Conservation (phyloP, 2,329 filamentous ascomycete genomes). For the Hirsutella rhossiliensis region DNA sequence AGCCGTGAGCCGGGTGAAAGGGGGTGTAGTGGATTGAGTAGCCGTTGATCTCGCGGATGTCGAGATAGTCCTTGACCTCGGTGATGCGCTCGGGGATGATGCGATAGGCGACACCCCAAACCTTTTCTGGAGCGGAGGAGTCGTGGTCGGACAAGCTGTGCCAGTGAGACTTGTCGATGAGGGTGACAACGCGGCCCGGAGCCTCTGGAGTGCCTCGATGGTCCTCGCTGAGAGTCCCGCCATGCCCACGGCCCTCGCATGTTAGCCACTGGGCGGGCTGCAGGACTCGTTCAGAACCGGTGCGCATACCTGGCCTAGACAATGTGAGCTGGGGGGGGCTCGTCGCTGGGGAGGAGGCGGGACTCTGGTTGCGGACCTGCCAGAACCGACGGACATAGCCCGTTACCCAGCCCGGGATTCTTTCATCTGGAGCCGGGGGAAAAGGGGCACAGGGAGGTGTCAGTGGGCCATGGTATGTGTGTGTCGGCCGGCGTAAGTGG, state of each 20-base stretch:
- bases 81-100: constrained; percentile 60
- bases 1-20: constrained; percentile 47
- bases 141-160: constrained; percentile 60
- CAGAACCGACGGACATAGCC: constrained; percentile 94
- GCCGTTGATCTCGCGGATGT: constrained; percentile 94
- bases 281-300: neutral
- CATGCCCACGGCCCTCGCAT: too few relatives aligned
- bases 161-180: constrained; percentile 81
- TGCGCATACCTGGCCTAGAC: constrained; percentile 1
- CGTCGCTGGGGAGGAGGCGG: constrained; percentile 2
- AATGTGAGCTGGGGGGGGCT: neutral
- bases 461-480: neutral
- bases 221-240: constrained; percentile 54
- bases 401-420: constrained; percentile 80
- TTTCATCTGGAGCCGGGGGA: constrained; percentile 46
- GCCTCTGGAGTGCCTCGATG: constrained; percentile 82
- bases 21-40: constrained; percentile 88
- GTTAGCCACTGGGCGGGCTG: too few relatives aligned
- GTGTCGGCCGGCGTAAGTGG: neutral
- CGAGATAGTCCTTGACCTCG: constrained; percentile 80
- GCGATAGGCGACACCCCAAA: constrained; percentile 92
- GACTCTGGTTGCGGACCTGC: constrained; percentile 56
- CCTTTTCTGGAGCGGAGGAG: constrained; percentile 46
- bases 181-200: constrained; percentile 84
- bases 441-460: neutral